A percentile compares a stretch with the other conserved stretches of the same genome.
These are phyloP conservation scores for Kodamaea kakaduensis DNA, from an alignment of 805 yeast species.

Conservation along the genomic window DNA sequence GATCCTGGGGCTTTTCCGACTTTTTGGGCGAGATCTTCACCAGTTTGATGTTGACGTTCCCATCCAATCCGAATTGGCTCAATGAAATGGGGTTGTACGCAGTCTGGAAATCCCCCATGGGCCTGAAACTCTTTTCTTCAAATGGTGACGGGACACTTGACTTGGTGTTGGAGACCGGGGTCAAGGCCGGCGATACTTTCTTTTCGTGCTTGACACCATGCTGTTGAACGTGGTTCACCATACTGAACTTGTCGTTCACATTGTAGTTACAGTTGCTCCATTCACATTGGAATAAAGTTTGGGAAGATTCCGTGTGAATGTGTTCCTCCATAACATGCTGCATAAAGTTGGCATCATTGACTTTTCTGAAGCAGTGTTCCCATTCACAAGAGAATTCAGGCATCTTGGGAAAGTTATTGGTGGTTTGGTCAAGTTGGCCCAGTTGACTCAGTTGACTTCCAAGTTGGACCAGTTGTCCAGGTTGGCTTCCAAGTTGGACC, in stretches of 20 bases:
- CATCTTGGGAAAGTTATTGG: too few relatives aligned
- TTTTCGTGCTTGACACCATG: slow-evolving; percentile 20
- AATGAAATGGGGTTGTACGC: too few relatives aligned
- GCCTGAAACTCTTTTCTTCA: slow-evolving; percentile 1
- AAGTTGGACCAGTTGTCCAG: too few relatives aligned
- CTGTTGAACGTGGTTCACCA: slow-evolving; percentile 51
- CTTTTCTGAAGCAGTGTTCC: slow-evolving; percentile 54
- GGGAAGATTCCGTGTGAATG: slow-evolving; percentile 43
- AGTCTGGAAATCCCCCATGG: slow-evolving; percentile 3
- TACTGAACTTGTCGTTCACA: slow-evolving; percentile 47
- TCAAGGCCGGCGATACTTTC: slow-evolving; percentile 4
- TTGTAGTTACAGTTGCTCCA: slow-evolving; percentile 71
- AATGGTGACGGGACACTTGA: slow-evolving; percentile 5
- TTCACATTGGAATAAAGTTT: slow-evolving; percentile 49
- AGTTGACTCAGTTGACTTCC: too few relatives aligned
- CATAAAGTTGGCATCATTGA: slow-evolving; percentile 30
- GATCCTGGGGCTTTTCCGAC: slow-evolving; percentile 15
- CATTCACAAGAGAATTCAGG: slow-evolving; percentile 44
- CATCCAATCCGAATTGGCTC: slow-evolving; percentile 2
- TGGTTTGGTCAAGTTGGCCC: too few relatives aligned
- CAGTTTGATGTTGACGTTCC: slow-evolving; percentile 28
- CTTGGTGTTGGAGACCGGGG: slow-evolving; percentile 5
- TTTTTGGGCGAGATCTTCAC: slow-evolving; percentile 30
- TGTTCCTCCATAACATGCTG: slow-evolving; percentile 46
- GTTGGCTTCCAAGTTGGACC: too few relatives aligned